phyloP scores from a whole-genome alignment of 345 rosid genomes.

The Tarenaya hassleriana region DNA sequence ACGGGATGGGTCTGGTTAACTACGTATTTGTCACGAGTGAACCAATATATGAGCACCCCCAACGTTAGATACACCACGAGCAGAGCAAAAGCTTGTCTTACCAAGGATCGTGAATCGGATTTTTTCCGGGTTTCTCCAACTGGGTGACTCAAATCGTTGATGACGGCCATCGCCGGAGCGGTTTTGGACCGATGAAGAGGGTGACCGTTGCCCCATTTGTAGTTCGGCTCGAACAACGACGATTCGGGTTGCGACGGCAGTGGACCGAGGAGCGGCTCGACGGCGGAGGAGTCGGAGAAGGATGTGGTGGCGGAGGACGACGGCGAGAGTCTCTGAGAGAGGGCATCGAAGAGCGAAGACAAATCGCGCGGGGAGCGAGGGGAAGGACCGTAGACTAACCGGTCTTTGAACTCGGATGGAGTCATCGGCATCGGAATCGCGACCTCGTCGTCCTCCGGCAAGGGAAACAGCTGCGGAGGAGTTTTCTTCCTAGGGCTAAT shows the following conservation, averaged over 20 bases:
- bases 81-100: constrained; percentile 46
- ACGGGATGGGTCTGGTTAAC: constrained; percentile 68
- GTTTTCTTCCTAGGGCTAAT: constrained; percentile 33
- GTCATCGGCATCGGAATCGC: constrained; percentile 55
- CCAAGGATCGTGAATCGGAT: constrained; percentile 45
- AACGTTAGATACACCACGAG: constrained; percentile 53
- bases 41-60: constrained; percentile 66
- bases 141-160: constrained; percentile 38
- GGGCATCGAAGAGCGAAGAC: constrained; percentile 43
- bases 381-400: constrained; percentile 60
- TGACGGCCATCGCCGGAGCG: constrained; percentile 76
- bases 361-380: constrained; percentile 32
- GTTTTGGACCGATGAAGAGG: constrained; percentile 71
- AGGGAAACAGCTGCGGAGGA: constrained; percentile 40
- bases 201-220: constrained; percentile 19
- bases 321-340: constrained; percentile 34
- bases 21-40: constrained; percentile 42
- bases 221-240: constrained; percentile 35
- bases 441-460: constrained; percentile 63
- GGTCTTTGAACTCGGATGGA: constrained; percentile 59
- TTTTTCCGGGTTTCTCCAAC: constrained; percentile 30
- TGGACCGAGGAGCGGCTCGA: constrained; percentile 25
- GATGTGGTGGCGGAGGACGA: constrained; percentile 47
- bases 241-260: too few relatives aligned
- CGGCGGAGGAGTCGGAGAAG: constrained; percentile 32